Percentiles rank a stretch among this genome's conserved stretches.
Evolutionary conservation across 2,329 filamentous ascomycete genomes (phyloP).

Genomic region (Zymoseptoria brevis): DNA sequence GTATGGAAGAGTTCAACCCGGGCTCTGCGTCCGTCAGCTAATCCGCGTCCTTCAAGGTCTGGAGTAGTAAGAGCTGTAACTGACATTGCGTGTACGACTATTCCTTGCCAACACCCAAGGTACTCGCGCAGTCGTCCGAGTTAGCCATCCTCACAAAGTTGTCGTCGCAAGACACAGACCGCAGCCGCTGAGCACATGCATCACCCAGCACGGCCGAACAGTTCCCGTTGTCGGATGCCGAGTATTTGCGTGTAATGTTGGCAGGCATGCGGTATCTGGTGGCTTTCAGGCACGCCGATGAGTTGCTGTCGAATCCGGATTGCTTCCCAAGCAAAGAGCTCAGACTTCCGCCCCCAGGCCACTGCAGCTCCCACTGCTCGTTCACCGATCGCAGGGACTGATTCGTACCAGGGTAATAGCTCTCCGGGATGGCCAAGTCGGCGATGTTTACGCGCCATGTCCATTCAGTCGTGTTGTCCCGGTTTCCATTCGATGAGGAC

Average conservation of each 20-base stretch:
- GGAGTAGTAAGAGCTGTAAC: neutral
- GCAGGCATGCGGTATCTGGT: neutral
- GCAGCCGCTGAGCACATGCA: neutral
- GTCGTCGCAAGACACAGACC: neutral
- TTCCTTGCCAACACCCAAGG: neutral
- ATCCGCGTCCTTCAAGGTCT: neutral
- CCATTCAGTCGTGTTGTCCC: neutral
- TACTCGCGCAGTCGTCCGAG: neutral
- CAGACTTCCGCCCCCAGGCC: neutral
- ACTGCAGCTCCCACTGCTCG: neutral
- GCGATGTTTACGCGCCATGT: neutral
- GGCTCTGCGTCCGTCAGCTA: neutral
- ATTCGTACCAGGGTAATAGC: neutral
- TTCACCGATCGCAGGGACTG: neutral
- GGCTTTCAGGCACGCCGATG: neutral
- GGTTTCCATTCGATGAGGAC: neutral
- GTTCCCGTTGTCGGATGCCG: neutral
- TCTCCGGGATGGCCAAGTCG: neutral
- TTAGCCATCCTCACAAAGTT: neutral
- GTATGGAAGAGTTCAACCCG: neutral
- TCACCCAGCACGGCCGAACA: neutral
- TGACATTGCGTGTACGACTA: neutral
- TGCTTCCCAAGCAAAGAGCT: neutral
- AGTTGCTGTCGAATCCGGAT: neutral
- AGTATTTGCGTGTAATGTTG: neutral